Conservation (phyloP, 108 stramenopile genomes). For the Discostella pseudostelligera region DNA sequence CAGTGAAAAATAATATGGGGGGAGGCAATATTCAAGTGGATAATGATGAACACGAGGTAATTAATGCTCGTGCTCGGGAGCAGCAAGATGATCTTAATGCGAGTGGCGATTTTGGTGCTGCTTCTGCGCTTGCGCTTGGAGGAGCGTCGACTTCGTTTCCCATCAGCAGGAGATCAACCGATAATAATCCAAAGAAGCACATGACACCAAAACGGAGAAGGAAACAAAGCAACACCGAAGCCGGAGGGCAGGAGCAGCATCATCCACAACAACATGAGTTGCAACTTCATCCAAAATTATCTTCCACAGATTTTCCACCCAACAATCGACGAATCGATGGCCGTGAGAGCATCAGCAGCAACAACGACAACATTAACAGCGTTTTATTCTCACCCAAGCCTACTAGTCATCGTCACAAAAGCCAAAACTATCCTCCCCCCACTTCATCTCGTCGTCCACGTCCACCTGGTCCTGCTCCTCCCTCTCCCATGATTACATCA, state of each 20-base stretch:
- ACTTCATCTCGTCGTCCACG: neutral
- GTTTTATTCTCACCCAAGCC: constrained; percentile 1
- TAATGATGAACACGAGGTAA: too few species aligned
- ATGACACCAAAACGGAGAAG: constrained; percentile 6
- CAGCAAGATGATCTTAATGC: too few species aligned
- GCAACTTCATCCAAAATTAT: neutral
- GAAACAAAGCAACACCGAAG: neutral
- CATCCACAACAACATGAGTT: neutral
- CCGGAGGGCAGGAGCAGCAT: too few species aligned
- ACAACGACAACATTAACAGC: neutral
- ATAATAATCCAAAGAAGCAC: constrained; percentile 2
- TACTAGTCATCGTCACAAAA: constrained; percentile 5
- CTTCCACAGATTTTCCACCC: neutral
- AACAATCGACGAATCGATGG: constrained; percentile 1
- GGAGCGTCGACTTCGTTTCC: too few species aligned
- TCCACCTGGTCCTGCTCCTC: neutral
- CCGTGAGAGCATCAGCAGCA: constrained; percentile 4
- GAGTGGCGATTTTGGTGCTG: too few species aligned
- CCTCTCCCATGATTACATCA: neutral
- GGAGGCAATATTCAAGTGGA: too few species aligned
- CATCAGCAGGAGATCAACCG: too few species aligned
- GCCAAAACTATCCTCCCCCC: neutral
- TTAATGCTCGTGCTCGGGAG: too few species aligned
- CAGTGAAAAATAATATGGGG: too few species aligned
- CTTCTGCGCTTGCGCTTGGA: too few species aligned